Conservation (phyloP, 768 basidiomycete species). For the Pisolithus orientalis region DNA sequence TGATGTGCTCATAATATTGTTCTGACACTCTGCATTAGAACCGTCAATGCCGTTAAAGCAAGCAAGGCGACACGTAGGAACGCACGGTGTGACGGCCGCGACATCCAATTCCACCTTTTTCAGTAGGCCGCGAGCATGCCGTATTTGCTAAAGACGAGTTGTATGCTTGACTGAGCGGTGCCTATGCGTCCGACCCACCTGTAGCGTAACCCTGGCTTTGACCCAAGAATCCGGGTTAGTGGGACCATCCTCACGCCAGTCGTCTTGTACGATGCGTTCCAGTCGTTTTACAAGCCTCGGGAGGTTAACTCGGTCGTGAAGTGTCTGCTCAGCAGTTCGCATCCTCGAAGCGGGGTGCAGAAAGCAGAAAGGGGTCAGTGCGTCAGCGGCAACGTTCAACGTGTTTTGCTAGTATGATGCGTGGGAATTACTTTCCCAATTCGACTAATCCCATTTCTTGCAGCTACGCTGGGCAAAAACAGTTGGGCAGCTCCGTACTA, state of each 20-base stretch:
- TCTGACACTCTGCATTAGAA: conserved; percentile 32
- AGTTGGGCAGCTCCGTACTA: not conserved
- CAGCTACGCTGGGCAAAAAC: no score
- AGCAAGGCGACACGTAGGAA: conserved; percentile 1
- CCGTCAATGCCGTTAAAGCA: conserved; percentile 1
- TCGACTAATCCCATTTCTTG: not conserved
- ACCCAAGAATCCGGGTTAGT: conserved; percentile 40
- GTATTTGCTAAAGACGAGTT: conserved; percentile 34
- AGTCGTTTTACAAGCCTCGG: conserved; percentile 53
- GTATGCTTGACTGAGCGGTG: not conserved
- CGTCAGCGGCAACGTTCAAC: not conserved
- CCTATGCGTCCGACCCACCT: conserved; percentile 34
- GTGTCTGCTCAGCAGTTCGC: conserved; percentile 25
- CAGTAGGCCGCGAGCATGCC: conserved; percentile 50
- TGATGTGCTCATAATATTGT: conserved; percentile 41
- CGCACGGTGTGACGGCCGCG: conserved; percentile 39
- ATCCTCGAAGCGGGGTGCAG: conserved; percentile 11
- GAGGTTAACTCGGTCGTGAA: conserved; percentile 67
- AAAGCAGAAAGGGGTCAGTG: not conserved
- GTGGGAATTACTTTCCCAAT: conserved; percentile 23
- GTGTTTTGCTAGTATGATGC: no score
- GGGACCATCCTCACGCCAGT: conserved; percentile 27
- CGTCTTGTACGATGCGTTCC: conserved; percentile 43
- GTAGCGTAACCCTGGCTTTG: conserved; percentile 46
- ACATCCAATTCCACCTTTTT: conserved; percentile 52